Percentiles rank a stretch among this genome's conserved stretches.
Conservation (phyloP, 2,329 filamentous ascomycete genomes). For the Aspergillus sp. region DNA sequence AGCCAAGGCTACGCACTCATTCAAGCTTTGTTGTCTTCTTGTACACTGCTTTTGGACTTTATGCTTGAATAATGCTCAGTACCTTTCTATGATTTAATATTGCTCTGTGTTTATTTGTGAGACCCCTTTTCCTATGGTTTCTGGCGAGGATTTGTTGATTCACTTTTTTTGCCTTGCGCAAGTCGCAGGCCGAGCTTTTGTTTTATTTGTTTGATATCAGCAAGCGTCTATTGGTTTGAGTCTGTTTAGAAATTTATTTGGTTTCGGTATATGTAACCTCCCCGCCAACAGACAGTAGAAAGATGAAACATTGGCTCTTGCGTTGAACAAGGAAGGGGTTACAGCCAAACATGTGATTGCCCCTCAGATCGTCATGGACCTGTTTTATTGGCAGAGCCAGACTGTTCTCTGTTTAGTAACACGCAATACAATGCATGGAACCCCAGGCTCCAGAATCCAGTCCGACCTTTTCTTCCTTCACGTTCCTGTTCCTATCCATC, state of each 20-base stretch:
- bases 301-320: neutral
- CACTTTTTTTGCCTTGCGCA: constrained; percentile 16
- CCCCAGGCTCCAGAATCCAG: no score
- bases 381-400: no score
- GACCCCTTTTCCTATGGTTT: constrained; percentile 21
- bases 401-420: no score
- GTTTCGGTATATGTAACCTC: neutral
- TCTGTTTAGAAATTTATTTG: constrained; percentile 18
- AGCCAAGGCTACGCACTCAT: neutral
- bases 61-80: constrained; percentile 16
- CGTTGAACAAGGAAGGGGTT: no score
- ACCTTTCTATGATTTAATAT: constrained; percentile 14
- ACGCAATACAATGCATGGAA: no score
- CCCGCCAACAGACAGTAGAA: neutral
- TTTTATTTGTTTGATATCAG: constrained; percentile 23
- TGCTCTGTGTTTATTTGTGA: constrained; percentile 12
- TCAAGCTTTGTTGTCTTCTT: constrained; percentile 18
- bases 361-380: no score
- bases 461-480: neutral
- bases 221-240: constrained; percentile 19
- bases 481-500: neutral
- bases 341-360: neutral
- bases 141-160: constrained; percentile 23
- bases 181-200: constrained; percentile 22
- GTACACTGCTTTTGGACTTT: constrained; percentile 22